A percentile compares a stretch with the other conserved stretches of the same genome.
These are phyloP conservation scores for Cordia subcordata DNA, from an alignment of 257 asterid species.

Conservation along the genomic window DNA sequence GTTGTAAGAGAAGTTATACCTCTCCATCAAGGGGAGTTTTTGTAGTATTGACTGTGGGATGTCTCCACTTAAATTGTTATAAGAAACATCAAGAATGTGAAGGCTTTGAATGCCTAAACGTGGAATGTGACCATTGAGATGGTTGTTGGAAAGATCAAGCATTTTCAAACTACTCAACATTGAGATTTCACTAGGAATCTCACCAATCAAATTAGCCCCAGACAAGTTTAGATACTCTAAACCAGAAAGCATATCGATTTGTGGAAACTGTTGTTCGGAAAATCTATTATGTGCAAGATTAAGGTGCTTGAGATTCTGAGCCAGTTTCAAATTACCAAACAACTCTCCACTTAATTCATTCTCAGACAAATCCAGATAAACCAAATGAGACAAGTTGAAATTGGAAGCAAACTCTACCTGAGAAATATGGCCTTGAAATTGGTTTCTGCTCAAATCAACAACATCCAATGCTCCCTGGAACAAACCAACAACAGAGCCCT, in stretches of 20 bases:
- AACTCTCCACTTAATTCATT: slow-evolving; percentile 66
- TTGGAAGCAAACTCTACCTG: slow-evolving; percentile 55
- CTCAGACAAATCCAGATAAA: slow-evolving; percentile 62
- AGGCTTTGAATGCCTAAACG: slow-evolving; percentile 30
- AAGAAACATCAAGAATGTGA: slow-evolving; percentile 53
- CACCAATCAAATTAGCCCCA: slow-evolving; percentile 50
- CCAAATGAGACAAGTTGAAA: slow-evolving; percentile 52
- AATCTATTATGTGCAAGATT: slow-evolving; percentile 77
- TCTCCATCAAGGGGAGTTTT: slow-evolving; percentile 54
- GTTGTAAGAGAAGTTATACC: slow-evolving; percentile 82
- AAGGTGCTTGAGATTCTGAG: slow-evolving; percentile 45
- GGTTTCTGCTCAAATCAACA: slow-evolving; percentile 88
- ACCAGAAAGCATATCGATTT: slow-evolving; percentile 29
- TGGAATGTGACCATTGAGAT: slow-evolving; percentile 47
- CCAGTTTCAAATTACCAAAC: slow-evolving; percentile 31
- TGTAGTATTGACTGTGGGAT: slow-evolving; percentile 49
- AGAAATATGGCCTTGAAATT: slow-evolving; percentile 74
- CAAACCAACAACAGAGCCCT: slow-evolving; percentile 62
- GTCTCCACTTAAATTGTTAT: slow-evolving; percentile 79
- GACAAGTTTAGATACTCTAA: slow-evolving; percentile 69
- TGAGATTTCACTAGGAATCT: slow-evolving; percentile 46
- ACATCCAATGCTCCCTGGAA: slow-evolving; percentile 63
- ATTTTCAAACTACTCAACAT: slow-evolving; percentile 33
- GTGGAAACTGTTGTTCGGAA: slow-evolving; percentile 37
- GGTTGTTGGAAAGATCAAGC: slow-evolving; percentile 63